Conservation (phyloP, 1,284 basidiomycete genomes). For the Mycocalia duriaeana region DNA sequence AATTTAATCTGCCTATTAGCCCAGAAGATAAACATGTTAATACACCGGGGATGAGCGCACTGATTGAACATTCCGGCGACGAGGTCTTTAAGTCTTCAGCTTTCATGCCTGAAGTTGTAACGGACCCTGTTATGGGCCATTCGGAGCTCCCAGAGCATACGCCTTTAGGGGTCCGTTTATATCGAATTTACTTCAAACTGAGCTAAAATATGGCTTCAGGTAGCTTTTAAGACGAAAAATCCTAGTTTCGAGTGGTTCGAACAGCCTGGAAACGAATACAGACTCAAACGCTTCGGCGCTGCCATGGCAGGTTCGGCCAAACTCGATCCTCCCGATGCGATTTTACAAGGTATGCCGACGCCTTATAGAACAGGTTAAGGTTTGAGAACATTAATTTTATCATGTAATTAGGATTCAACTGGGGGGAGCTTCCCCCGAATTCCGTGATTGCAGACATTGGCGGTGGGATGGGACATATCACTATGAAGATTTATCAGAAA, state of each 20-base stretch:
- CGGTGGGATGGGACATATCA: conserved; percentile 22
- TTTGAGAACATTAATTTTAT: not conserved
- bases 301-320: conserved; percentile 9
- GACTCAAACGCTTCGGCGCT: conserved; percentile 8
- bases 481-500: conserved; percentile 16
- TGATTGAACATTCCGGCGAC: conserved; percentile 4
- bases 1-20: not conserved
- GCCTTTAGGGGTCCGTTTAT: too few species aligned
- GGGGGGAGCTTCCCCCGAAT: conserved; percentile 15
- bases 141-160: too few species aligned
- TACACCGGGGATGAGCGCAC: not conserved
- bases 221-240: not conserved
- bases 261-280: not conserved
- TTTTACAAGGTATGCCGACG: conserved; percentile 6
- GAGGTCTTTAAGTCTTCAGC: conserved; percentile 1
- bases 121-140: not conserved
- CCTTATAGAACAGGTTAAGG: not conserved
- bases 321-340: conserved; percentile 6
- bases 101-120: not conserved
- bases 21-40: not conserved
- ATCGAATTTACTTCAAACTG: not conserved
- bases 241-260: conserved; percentile 6
- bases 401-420: conserved; percentile 18
- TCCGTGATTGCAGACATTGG: conserved; percentile 28
- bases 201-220: not conserved